A percentile compares a stretch with the other conserved stretches of the same genome.
These are phyloP conservation scores for Stagonosporopsis vannaccii DNA, from an alignment of 2,329 filamentous ascomycete genomes.

Conservation along the genomic window DNA sequence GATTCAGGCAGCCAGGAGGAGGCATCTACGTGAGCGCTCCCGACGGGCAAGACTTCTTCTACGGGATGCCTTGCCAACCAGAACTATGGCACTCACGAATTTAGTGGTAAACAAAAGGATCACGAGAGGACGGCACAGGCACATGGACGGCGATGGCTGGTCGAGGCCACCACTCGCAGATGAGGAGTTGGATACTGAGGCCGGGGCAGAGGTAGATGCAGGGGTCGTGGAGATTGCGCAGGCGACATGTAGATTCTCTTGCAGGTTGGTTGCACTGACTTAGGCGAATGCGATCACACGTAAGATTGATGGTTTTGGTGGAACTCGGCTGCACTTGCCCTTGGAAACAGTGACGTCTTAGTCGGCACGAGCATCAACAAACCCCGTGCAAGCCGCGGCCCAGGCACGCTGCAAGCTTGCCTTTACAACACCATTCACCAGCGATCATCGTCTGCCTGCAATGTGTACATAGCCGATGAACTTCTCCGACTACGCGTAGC, in stretches of 20 bases:
- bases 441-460: neutral
- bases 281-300: neutral
- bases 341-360: slow-evolving; percentile 9
- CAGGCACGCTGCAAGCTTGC: neutral
- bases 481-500: neutral
- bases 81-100: slow-evolving; percentile 5
- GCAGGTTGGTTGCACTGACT: neutral
- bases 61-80: neutral
- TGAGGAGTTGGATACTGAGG: neutral
- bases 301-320: neutral
- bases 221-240: neutral
- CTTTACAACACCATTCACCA: neutral
- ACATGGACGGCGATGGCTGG: neutral
- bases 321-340: slow-evolving; percentile 1
- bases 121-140: neutral
- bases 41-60: neutral
- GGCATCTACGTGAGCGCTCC: neutral
- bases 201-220: neutral
- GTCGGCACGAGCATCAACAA: slow-evolving; percentile 17
- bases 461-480: neutral
- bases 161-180: neutral
- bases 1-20: slow-evolving; percentile 4
- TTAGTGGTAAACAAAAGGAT: slow-evolving; percentile 4
- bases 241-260: neutral
- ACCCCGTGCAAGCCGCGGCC: slow-evolving; percentile 13